Conservation (phyloP, 1,284 basidiomycete genomes). For the Fomitopsis palustris region DNA sequence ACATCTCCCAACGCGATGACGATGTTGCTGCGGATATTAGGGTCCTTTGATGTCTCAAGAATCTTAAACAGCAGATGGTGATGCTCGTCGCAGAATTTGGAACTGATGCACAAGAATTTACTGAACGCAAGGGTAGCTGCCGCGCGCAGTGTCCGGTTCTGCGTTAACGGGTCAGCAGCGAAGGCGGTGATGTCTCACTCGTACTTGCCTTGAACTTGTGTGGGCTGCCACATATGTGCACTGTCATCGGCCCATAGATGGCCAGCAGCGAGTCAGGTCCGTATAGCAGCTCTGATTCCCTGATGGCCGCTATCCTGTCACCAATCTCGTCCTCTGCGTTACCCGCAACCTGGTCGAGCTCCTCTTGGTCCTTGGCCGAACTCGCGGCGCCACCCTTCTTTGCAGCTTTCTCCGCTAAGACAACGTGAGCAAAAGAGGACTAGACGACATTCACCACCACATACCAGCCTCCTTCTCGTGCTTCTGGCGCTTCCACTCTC, state of each 20-base stretch:
- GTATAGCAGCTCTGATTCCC: slow-evolving; percentile 88
- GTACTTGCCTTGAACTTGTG: slow-evolving; percentile 76
- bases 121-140: slow-evolving; percentile 88
- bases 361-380: slow-evolving; percentile 71
- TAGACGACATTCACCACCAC: slow-evolving; percentile 18
- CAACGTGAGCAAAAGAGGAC: neutral
- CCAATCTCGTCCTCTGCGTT: slow-evolving; percentile 99
- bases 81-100: slow-evolving; percentile 90
- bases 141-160: slow-evolving; percentile 86
- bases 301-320: slow-evolving; percentile 79
- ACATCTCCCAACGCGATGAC: slow-evolving; percentile 98
- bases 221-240: slow-evolving; percentile 86
- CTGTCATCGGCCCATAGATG: slow-evolving; percentile 86
- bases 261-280: slow-evolving; percentile 83
- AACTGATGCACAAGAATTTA: slow-evolving; percentile 96
- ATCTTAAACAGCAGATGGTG: slow-evolving; percentile 91
- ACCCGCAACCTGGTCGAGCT: slow-evolving; percentile 95
- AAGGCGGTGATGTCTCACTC: neutral
- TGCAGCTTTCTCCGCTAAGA: slow-evolving; percentile 26
- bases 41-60: slow-evolving; percentile 86
- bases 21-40: slow-evolving; percentile 91
- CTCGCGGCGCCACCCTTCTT: slow-evolving; percentile 44
- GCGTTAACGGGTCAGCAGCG: neutral
- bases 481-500: slow-evolving; percentile 96
- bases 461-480: slow-evolving; percentile 80